These are phyloP conservation scores for Globisporangium apiculatum DNA, from an alignment of 352 stramenopile genomes.

Conservation along the genomic window DNA sequence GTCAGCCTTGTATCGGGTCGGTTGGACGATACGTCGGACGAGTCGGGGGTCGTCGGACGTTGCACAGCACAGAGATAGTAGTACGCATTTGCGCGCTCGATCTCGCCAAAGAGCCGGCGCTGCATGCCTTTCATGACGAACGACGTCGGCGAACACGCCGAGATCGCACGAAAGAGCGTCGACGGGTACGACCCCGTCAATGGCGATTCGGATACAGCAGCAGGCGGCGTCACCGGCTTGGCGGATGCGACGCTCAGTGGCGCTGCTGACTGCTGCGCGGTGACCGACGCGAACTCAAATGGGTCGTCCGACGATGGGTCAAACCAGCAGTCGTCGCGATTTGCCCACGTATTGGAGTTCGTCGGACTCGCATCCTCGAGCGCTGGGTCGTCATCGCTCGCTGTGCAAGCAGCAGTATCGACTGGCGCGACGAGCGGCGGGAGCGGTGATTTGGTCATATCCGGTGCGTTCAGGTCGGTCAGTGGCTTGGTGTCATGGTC, in stretches of 20 bases:
- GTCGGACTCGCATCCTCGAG: slow-evolving; percentile 2
- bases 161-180: slow-evolving; percentile 34
- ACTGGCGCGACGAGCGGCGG: neutral
- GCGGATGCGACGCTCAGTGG: neutral
- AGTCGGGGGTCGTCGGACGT: slow-evolving; percentile 3
- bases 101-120: slow-evolving; percentile 51
- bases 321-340: too few species aligned
- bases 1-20: too few species aligned
- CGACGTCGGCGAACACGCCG: slow-evolving; percentile 38
- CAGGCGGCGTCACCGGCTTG: slow-evolving; percentile 9
- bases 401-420: too few species aligned
- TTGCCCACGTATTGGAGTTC: neutral
- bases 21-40: neutral
- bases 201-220: slow-evolving; percentile 1
- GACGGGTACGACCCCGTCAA: slow-evolving; percentile 25
- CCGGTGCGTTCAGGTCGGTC: neutral
- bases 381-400: too few species aligned
- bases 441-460: neutral
- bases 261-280: neutral
- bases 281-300: neutral
- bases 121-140: slow-evolving; percentile 60
- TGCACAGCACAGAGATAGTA: slow-evolving; percentile 51
- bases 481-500: neutral
- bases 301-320: neutral
- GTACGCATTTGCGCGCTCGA: slow-evolving; percentile 61